Conservation (phyloP, 2,329 filamentous ascomycete species). For the Cladosporium austrohemisphaericum region DNA sequence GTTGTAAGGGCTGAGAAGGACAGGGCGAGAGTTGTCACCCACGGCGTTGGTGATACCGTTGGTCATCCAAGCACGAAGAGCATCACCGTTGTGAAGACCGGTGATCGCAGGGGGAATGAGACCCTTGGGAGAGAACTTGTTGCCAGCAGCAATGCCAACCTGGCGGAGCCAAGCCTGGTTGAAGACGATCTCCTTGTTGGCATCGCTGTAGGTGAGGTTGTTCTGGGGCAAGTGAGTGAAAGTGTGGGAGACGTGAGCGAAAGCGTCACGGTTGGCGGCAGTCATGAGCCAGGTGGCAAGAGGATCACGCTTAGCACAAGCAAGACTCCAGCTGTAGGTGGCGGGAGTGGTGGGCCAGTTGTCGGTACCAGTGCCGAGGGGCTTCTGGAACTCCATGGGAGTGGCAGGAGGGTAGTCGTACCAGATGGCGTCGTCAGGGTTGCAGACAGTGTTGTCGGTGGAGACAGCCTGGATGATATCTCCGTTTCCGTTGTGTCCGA, state of each 20-base stretch:
- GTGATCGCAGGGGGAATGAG: constrained; percentile 63
- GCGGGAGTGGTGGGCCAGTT: constrained; percentile 41
- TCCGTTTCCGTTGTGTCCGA: constrained; percentile 55
- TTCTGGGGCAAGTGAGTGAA: constrained; percentile 59
- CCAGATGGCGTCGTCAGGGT: constrained; percentile 35
- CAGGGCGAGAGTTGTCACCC: constrained; percentile 59
- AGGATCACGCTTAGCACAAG: constrained; percentile 50
- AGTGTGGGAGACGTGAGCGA: constrained; percentile 60
- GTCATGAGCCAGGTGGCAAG: constrained; percentile 54
- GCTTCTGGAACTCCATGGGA: constrained; percentile 46
- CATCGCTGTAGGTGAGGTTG: constrained; percentile 58
- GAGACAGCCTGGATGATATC: constrained; percentile 36
- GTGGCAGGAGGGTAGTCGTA: constrained; percentile 40
- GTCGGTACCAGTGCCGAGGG: constrained; percentile 36
- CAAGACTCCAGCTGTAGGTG: constrained; percentile 46
- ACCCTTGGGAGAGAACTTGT: constrained; percentile 51
- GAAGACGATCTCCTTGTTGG: constrained; percentile 56
- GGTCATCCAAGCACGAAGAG: constrained; percentile 55
- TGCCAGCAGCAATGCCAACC: constrained; percentile 45
- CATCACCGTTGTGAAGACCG: constrained; percentile 61
- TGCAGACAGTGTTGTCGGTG: constrained; percentile 25
- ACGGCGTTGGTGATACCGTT: constrained; percentile 59
- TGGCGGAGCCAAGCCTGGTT: constrained; percentile 58
- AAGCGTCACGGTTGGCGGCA: constrained; percentile 49
- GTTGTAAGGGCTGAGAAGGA: constrained; percentile 51